Conservation (phyloP, 2,329 filamentous ascomycete species). For the Lachnellula subtilissima region DNA sequence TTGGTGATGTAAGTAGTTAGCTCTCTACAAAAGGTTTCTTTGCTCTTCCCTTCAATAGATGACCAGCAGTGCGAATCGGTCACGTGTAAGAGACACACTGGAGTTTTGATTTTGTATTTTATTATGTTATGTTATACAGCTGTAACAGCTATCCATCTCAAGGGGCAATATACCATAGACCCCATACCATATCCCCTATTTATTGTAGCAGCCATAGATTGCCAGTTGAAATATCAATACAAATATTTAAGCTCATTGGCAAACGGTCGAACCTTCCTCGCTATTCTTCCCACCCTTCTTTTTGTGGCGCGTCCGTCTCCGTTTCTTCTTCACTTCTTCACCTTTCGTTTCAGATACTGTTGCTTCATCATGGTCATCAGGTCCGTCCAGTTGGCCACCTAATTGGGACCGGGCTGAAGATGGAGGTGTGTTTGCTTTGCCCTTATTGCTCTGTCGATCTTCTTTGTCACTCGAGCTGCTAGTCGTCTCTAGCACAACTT, state of each 20-base stretch:
- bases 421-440: not conserved
- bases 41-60: not conserved
- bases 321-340: conserved; percentile 26
- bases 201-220: not conserved
- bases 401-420: not conserved
- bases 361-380: not conserved
- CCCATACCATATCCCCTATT: not conserved
- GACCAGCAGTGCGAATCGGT: not conserved
- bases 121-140: no score
- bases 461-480: conserved; percentile 34
- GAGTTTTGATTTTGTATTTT: not conserved
- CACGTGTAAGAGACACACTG: not conserved
- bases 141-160: no score
- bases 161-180: no score
- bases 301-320: conserved; percentile 19
- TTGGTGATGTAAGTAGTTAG: no score
- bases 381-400: not conserved
- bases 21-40: no score
- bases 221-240: not conserved
- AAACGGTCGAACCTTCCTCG: conserved; percentile 12
- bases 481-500: conserved; percentile 68
- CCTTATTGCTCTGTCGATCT: conserved; percentile 2
- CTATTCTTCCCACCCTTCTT: conserved; percentile 25
- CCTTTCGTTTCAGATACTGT: conserved; percentile 6
- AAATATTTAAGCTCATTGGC: not conserved